Base-by-base conservation (phyloP, 2,329 filamentous ascomycete species). In the Diplodia intermedia region DNA sequence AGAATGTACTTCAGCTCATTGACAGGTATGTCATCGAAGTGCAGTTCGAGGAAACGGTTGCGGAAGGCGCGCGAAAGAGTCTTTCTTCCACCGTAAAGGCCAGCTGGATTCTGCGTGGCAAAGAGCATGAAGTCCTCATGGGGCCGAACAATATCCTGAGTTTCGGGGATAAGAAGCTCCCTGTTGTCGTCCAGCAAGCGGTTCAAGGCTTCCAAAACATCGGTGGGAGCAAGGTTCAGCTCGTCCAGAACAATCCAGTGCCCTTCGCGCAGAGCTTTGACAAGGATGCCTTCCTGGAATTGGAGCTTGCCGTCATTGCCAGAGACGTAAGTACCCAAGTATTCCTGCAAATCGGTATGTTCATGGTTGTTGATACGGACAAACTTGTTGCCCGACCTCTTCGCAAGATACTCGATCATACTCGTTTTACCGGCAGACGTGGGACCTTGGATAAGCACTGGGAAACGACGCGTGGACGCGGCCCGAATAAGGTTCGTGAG, bases 291-390 rank as follows among this genome's bases (percentile, higher is more conserved):
- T 79, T 99, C 96, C 77, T 97, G 93, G 74, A 97, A 99, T 12
- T 86, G 87, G 52, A 99, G 84, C 69, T 91, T 92, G 5, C 96
- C 96, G 75, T 97, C 91, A 0, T 89, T 81, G 29, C 90, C 91
- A 2, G 95, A 97, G 1, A 97, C 84, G 73, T 99, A 99, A 0
- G 93, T 97, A 20, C 95, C 95, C 6, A 99, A 83, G 75, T 99
- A 99, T 77, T 99, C 96, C 79, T 99, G 95, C 47, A 99, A 83
- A 78, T 99, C 95, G 0, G 95, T 99, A 75, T 99, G 95, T 76
- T 99, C 96, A 79, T 99, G 95, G 73, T 99, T 99, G 81, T 99
- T 99, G 83, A 99, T 99, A 69, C 95, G 89, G 53, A 99, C 93
- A 76, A 98, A 99, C 75, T 92, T 95, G 77, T 99, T 97, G 3